Conservation (phyloP, 2,329 filamentous ascomycete genomes). For the Thelonectria discophora region DNA sequence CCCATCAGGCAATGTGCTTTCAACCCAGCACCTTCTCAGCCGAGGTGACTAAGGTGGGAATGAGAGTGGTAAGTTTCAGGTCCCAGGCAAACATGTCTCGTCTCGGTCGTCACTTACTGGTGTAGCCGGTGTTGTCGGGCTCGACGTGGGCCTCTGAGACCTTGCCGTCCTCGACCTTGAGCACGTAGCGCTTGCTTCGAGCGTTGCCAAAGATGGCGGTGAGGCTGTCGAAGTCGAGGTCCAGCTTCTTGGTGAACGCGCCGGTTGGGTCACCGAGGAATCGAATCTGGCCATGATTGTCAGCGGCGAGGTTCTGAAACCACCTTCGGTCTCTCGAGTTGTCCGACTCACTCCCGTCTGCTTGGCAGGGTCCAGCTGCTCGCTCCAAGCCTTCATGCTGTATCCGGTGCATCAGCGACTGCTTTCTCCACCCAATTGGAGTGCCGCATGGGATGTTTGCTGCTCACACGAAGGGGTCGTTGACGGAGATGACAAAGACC, state of each 20-base stretch:
- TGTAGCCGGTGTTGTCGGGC: slow-evolving; percentile 85
- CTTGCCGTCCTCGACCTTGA: slow-evolving; percentile 85
- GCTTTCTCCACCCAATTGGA: neutral
- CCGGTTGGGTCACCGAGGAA: slow-evolving; percentile 86
- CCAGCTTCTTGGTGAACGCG: slow-evolving; percentile 83
- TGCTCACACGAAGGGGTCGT: slow-evolving; percentile 91
- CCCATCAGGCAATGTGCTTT: neutral
- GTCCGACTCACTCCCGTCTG: slow-evolving; percentile 74
- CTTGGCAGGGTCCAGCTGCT: slow-evolving; percentile 77
- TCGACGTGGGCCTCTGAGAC: slow-evolving; percentile 84
- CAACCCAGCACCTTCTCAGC: slow-evolving; percentile 60
- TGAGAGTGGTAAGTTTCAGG: slow-evolving; percentile 1
- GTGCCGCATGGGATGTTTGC: neutral
- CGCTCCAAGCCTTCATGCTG: slow-evolving; percentile 90
- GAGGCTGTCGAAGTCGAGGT: slow-evolving; percentile 76
- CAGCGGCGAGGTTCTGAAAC: neutral
- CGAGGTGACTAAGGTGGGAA: slow-evolving; percentile 57
- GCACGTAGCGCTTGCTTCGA: slow-evolving; percentile 87
- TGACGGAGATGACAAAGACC: slow-evolving; percentile 91
- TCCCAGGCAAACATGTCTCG: neutral
- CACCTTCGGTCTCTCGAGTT: neutral
- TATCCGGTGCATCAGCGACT: slow-evolving; percentile 22
- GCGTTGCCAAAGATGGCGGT: slow-evolving; percentile 81
- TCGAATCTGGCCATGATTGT: slow-evolving; percentile 69
- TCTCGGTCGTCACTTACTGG: slow-evolving; percentile 65